A percentile compares a stretch with the other conserved stretches of the same genome.
Evolutionary conservation across 345 rosid species (phyloP).

Genomic region (Eucalyptus curtisii): DNA sequence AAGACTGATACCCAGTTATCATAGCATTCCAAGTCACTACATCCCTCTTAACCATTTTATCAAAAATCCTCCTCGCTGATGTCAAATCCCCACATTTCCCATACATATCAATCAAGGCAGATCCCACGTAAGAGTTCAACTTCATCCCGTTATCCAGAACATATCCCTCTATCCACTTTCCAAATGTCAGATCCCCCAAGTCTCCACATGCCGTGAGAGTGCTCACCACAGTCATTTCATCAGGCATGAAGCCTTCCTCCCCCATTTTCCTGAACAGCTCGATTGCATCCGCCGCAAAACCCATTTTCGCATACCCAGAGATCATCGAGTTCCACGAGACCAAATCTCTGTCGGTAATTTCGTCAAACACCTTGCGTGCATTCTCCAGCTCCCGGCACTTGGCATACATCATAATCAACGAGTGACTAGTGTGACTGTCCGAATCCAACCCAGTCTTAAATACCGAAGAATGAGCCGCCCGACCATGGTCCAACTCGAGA

Average conservation of each 20-base stretch:
- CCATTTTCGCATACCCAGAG: constrained; percentile 67
- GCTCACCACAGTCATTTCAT: constrained; percentile 77
- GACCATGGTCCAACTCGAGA: constrained; percentile 28
- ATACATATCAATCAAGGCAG: constrained; percentile 73
- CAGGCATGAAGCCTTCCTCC: constrained; percentile 47
- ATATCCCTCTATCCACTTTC: constrained; percentile 47
- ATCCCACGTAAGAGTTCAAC: constrained; percentile 38
- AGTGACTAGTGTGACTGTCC: constrained; percentile 50
- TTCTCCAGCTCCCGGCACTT: constrained; percentile 15
- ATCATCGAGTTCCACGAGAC: constrained; percentile 96
- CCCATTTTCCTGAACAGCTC: constrained; percentile 52
- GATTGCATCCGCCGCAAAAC: constrained; percentile 45
- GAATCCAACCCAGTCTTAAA: constrained; percentile 42
- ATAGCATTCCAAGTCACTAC: constrained; percentile 78
- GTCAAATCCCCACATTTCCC: constrained; percentile 73
- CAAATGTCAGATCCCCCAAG: constrained; percentile 57
- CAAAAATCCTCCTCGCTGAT: constrained; percentile 61
- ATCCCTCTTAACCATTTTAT: constrained; percentile 49
- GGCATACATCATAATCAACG: constrained; percentile 52
- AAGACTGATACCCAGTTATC: constrained; percentile 53
- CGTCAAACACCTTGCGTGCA: constrained; percentile 72
- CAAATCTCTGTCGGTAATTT: constrained; percentile 40
- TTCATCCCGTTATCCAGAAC: constrained; percentile 28
- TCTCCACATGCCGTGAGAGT: constrained; percentile 63
- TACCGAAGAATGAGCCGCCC: constrained; percentile 41